These are phyloP conservation scores for Vaccinium vitisidaea DNA, from an alignment of 148 eudicot species.

Conservation along the genomic window DNA sequence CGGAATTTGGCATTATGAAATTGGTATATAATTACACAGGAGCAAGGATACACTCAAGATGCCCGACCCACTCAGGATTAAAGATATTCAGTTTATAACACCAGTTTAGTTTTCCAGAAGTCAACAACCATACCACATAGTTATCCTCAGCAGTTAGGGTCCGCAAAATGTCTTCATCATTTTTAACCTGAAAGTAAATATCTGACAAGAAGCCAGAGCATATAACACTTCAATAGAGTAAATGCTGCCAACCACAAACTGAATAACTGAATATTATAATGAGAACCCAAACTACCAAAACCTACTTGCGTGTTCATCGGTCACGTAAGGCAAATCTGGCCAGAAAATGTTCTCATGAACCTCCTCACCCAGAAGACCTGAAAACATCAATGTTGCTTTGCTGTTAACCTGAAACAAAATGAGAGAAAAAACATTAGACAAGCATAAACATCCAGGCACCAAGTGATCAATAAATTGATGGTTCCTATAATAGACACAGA, in stretches of 20 bases:
- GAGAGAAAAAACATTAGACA: conserved; percentile 16
- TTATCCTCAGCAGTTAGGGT: conserved; percentile 67
- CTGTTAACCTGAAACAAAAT: conserved; percentile 64
- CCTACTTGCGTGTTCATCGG: conserved; percentile 97
- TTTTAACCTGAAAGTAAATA: conserved; percentile 89
- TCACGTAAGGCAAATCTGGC: conserved; percentile 90
- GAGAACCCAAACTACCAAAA: conserved; percentile 24
- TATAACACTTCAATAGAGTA: conserved; percentile 18
- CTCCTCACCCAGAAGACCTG: conserved; percentile 60
- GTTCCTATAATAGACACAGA: neutral
- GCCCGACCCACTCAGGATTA: neutral
- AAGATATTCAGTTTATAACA: neutral
- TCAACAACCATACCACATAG: conserved; percentile 57
- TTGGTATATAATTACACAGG: neutral
- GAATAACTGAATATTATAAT: neutral
- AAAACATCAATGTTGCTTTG: conserved; percentile 80
- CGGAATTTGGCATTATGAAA: neutral
- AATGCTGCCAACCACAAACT: conserved; percentile 13
- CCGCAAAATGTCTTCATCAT: conserved; percentile 82
- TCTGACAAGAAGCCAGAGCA: conserved; percentile 53
- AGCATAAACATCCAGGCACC: neutral
- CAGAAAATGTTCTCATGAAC: conserved; percentile 85
- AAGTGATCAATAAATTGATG: neutral
- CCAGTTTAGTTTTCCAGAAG: conserved; percentile 2
- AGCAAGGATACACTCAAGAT: neutral